Base-by-base conservation (phyloP, 257 asterid genomes). In the Scutellaria galericulata region DNA sequence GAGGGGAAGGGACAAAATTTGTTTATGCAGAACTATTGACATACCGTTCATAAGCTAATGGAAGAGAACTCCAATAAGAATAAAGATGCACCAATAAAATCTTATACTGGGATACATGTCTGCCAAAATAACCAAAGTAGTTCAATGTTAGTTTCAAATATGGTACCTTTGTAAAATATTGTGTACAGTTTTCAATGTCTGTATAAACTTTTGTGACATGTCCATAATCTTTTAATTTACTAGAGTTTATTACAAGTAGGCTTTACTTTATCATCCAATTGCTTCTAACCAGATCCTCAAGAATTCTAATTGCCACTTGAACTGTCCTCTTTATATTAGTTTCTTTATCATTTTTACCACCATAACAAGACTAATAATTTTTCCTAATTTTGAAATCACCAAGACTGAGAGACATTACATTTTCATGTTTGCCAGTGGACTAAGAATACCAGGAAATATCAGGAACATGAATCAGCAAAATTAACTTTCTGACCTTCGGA, bases 41-140 rank as follows among this genome's bases (percentile, higher is more conserved):
- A 73, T 85, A 95, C 98, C 98, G 71, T 74, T 90, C 98, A 82
- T 86, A 86, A 57, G 99, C 96, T 71, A 87, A 73, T 47, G 98
- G 96, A 77, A 95, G 96, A 74, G 92, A 76, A 72, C 83, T 82
- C 99, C 99, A 95, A 78, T 80, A 80, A 70, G 99, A 88, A 86
- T 95, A 95, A 80, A 95, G 85, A 82, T 95, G 97, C 84, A 90
- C 82, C 89, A 95, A 73, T 41, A 84, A 68, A 75, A 92, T 79
- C 88, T 95, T 95, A 82, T 95, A 86, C 87, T 92, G 99, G 86
- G 85, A 95, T 46, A 90, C 89, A 78, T 78, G 68, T 83, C 99
- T 95, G 97, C 78, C 48, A 75, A 74, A 53, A 83, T 41, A 64
- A n/a, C 46, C 50, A 59, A 35, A 48, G 54, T 7, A 71, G 42